Base-by-base conservation (phyloP, 352 stramenopile species). In the Pythium insidiosum region DNA sequence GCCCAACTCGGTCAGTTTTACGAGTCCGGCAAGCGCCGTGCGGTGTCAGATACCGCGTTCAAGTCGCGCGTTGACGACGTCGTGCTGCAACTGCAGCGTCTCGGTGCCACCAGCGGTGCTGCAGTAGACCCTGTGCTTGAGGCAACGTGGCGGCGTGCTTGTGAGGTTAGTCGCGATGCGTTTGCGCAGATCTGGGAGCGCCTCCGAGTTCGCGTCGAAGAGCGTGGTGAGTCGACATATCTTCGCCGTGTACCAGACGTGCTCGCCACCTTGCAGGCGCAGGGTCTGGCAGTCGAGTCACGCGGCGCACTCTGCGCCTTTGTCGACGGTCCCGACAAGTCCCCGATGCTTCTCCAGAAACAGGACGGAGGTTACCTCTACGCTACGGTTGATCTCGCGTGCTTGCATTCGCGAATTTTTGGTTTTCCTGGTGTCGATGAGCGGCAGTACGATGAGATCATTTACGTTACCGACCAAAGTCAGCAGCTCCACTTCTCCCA, bases 391-490 rank as follows among this genome's bases (percentile, higher is more conserved):
- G 80, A 93, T 44, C 47, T 90, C 5, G 61, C 77, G 21, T 84
- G 74, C 26, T 48, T 93, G 19, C 55, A 84, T 43, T 88, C 71
- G 10, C 77, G 80, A 21, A 83, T 93, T 38, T 68, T 81, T 37
- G 76, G 76, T 9, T 78, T 85, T 33, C 61, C 70, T 2, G 73
- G 68, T 12, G 61, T 90, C 6, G 80, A 90, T 24, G 38, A 62
- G 2, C 84, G 61, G 11, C 42, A 56, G 29, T 88, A 93, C 61
- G 76, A 93, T 41, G 66, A 88, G 55, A 62, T 88, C 26, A 55
- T 93, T n/a, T 90, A 93, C 49, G 68, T 90, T 33, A 93, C 80
- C 0, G 80, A 93, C 48, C 59, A 83, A 45, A 86, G 77, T 22
- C 80, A 93, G 48, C 65, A 84, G 37, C 42, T 84, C 12, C 77